phyloP scores from a whole-genome alignment of 805 yeast genomes.

The Lipomyces oligophaga region DNA sequence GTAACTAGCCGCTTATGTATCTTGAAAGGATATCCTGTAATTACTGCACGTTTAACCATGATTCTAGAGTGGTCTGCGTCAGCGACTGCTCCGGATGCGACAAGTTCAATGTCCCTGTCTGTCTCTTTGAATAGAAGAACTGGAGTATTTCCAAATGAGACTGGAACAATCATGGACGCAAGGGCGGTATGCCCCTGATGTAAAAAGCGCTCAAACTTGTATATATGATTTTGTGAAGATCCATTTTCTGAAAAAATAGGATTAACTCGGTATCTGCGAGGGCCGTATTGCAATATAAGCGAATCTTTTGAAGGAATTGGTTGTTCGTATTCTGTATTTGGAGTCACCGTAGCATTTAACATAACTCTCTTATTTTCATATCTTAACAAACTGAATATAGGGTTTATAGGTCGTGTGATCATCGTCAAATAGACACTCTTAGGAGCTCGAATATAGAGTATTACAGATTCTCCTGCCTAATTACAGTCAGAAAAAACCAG shows the following conservation, averaged over 20 bases:
- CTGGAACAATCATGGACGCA: conserved; percentile 87
- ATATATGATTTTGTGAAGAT: conserved; percentile 76
- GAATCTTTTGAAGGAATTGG: conserved; percentile 82
- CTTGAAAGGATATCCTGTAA: conserved; percentile 93
- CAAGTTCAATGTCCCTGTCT: conserved; percentile 46
- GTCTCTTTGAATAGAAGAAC: conserved; percentile 66
- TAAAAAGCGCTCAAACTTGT: conserved; percentile 77
- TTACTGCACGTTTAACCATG: conserved; percentile 77
- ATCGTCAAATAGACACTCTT: conserved; percentile 54
- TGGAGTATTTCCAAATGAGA: conserved; percentile 72
- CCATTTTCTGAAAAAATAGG: conserved; percentile 80
- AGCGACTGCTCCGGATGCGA: conserved; percentile 87
- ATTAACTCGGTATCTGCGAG: conserved; percentile 74
- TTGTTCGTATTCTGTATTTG: conserved; percentile 85
- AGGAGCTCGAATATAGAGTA: conserved; percentile 50
- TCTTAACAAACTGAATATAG: conserved; percentile 67
- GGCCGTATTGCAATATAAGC: conserved; percentile 86
- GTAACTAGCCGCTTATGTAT: conserved; percentile 91
- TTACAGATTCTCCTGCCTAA: conserved; percentile 69
- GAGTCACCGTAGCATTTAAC: conserved; percentile 72
- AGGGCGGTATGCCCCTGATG: conserved; percentile 71
- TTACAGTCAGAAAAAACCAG: too few species aligned
- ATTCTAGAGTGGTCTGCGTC: conserved; percentile 82
- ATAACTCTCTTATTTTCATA: conserved; percentile 86
- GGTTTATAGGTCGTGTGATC: conserved; percentile 52